Evolutionary conservation across 129 eudicot genomes (phyloP), one percentile per base, ranked within the genome.

Genomic region (Helichrysum umbraculigerum): DNA sequence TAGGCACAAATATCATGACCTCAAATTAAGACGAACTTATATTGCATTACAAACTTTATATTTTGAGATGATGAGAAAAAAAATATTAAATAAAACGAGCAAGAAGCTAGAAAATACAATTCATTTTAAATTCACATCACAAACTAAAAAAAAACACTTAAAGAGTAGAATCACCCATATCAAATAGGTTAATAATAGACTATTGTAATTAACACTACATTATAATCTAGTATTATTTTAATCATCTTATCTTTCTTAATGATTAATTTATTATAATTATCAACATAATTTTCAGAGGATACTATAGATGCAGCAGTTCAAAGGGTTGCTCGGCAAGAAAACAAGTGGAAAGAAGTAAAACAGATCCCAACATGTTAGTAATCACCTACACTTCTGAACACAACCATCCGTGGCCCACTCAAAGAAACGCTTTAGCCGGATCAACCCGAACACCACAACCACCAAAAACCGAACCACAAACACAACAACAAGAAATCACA

Each of bases 401-500:
- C 72, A 88, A 93, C 78, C 98, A 93, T 60, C 96, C 97, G 20
- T 93, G 98, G 98, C 98, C 98, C 7, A 90, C 98, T 5, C 98
- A 93, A 74, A 71, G 98, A 79, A 93, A 93, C 66, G 97, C 98
- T 10, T 83, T 93, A 4, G 98, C 98, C 1, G 98, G 98, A 37
- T 93, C 97, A 22, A 83, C 96, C 2, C 51, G 98, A 64, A 81
- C 91, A 42, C 84, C 84, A 44, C 95, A 86, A 56, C 91, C 88
- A 16, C 70, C 95, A 52, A 91, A 85, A 34, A 37, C 79, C 65
- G 66, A 79, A 33, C 76, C 77, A 66, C 74, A 78, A 15, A 22
- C 76, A 4, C 37, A 25, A 21, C 66, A 22, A 22, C 82, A 64
- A 50, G 76, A 77, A 12, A 62, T 12, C 41, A 66, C 82, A 77